Conservation (phyloP, 78 protist genomes). For the Andalucia godoyi region DNA sequence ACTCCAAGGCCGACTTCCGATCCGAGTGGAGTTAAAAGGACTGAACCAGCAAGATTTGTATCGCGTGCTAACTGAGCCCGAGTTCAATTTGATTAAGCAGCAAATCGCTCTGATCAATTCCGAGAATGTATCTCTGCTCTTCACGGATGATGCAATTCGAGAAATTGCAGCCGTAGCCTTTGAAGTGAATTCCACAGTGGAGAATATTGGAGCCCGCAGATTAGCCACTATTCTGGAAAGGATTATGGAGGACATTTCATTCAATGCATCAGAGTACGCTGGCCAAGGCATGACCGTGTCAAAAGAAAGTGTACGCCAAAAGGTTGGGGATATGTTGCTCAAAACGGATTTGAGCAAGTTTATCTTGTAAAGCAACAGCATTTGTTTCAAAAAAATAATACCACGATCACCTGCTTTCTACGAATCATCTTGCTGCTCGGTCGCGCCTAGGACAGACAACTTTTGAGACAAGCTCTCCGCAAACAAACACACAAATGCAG, state of each 20-base stretch:
- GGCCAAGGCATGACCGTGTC: constrained; percentile 5
- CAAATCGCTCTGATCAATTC: constrained; percentile 55
- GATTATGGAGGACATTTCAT: constrained; percentile 59
- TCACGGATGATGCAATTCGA: constrained; percentile 52
- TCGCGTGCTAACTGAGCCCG: constrained; percentile 72
- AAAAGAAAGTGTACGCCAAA: constrained; percentile 4
- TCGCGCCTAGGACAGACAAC: no score
- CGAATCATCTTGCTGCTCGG: no score
- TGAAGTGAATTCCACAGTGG: constrained; percentile 61
- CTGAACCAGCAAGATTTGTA: constrained; percentile 56
- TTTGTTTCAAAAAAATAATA: no score
- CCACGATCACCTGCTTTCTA: no score
- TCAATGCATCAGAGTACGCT: constrained; percentile 26
- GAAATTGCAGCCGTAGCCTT: constrained; percentile 54
- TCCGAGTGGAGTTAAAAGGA: constrained; percentile 73
- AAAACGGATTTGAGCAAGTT: constrained; percentile 15
- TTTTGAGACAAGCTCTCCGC: no score
- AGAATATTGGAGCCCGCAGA: constrained; percentile 82
- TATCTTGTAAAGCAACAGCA: constrained; percentile 14
- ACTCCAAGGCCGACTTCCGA: constrained; percentile 81
- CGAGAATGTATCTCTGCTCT: constrained; percentile 45
- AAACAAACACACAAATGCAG: no score
- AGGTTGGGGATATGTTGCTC: background rate
- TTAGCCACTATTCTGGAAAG: constrained; percentile 61
- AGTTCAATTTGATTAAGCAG: constrained; percentile 66